Percentiles rank a stretch among this genome's conserved stretches.
Conservation (phyloP, 306 rosid species). For the Arachis hypogaea region DNA sequence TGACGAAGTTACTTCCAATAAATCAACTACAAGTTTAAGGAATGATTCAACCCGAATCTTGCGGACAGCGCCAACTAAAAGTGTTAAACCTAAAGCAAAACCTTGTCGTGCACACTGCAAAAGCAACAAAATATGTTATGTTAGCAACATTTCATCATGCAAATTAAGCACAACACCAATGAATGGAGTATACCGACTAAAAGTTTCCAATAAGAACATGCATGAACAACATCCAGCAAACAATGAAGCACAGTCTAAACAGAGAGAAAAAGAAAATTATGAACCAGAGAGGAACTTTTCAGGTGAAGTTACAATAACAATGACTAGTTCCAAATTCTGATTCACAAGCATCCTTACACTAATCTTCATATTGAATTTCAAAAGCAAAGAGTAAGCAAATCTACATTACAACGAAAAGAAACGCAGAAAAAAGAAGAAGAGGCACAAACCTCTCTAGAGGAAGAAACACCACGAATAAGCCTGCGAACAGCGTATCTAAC, state of each 20-base stretch:
- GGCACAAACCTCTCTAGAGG: constrained; percentile 78
- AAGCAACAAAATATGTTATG: constrained; percentile 22
- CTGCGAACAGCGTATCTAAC: constrained; percentile 88
- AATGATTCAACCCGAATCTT: constrained; percentile 69
- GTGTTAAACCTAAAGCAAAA: constrained; percentile 80
- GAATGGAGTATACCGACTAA: not conserved
- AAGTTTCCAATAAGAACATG: constrained; percentile 10
- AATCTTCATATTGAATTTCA: not conserved
- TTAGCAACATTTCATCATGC: constrained; percentile 19
- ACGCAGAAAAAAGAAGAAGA: not conserved
- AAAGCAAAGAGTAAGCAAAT: not conserved
- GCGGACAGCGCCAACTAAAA: constrained; percentile 50
- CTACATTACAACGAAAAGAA: not conserved
- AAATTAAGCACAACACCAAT: constrained; percentile 1
- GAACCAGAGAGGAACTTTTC: not conserved
- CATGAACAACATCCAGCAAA: constrained; percentile 8
- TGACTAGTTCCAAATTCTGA: no score
- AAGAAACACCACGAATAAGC: constrained; percentile 92
- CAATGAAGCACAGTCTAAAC: constrained; percentile 4
- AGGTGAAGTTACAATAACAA: constrained; percentile 1
- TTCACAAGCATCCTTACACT: not conserved
- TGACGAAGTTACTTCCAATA: constrained; percentile 85
- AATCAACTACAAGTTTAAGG: constrained; percentile 74
- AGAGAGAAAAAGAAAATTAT: not conserved
- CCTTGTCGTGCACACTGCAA: constrained; percentile 98